Conservation (phyloP, 2,329 filamentous ascomycete genomes). For the Hawksworthiomyces lignivorus region DNA sequence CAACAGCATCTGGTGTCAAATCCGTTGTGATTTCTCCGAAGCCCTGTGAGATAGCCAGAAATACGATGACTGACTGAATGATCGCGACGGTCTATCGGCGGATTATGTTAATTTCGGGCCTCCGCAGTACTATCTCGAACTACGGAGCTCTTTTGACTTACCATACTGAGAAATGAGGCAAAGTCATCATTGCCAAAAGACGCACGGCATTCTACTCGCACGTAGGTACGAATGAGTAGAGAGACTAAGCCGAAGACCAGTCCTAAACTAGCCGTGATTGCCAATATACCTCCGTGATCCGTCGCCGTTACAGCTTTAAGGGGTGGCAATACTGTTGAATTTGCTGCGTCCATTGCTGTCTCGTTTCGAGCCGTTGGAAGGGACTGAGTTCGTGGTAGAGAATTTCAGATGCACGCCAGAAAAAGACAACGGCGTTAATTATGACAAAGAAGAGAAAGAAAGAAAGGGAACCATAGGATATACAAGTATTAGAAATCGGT, state of each 20-base stretch:
- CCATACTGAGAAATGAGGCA: slow-evolving; percentile 23
- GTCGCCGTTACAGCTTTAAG: slow-evolving; percentile 26
- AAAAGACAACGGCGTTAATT: too few relatives aligned
- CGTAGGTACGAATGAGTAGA: slow-evolving; percentile 30
- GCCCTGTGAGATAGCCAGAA: slow-evolving; percentile 28
- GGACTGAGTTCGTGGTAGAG: too few relatives aligned
- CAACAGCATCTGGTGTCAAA: slow-evolving; percentile 19
- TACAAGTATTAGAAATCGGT: not conserved
- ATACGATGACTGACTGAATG: slow-evolving; percentile 29
- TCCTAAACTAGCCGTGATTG: slow-evolving; percentile 29
- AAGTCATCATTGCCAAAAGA: slow-evolving; percentile 26
- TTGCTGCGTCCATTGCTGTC: slow-evolving; percentile 11
- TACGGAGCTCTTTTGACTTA: too few relatives aligned
- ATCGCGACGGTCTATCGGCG: slow-evolving; percentile 26
- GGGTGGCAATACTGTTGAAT: slow-evolving; percentile 20
- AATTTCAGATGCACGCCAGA: too few relatives aligned
- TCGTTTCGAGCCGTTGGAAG: too few relatives aligned
- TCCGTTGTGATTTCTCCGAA: slow-evolving; percentile 26
- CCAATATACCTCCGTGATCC: slow-evolving; percentile 32
- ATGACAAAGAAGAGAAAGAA: not conserved
- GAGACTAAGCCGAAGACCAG: slow-evolving; percentile 31
- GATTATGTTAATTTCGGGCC: too few relatives aligned
- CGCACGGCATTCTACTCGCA: slow-evolving; percentile 24
- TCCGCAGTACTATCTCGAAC: too few relatives aligned
- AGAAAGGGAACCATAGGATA: not conserved